phyloP scores from a whole-genome alignment of 345 rosid species.

The Sonneratia alba region DNA sequence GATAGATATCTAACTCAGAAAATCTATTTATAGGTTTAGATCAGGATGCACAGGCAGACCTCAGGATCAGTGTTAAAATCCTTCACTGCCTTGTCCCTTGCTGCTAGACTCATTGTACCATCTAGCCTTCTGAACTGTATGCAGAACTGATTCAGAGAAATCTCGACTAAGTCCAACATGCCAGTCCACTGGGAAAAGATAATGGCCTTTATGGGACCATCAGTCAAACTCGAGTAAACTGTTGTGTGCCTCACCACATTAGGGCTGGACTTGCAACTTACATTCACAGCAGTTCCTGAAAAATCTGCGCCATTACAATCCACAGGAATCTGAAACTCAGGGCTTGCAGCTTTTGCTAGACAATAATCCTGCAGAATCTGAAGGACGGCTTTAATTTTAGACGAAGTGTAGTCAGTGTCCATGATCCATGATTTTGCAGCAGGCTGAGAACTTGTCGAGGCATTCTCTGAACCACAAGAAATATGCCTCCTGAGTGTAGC shows the following conservation, averaged over 20 bases:
- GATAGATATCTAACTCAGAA: constrained; percentile 2
- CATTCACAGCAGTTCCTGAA: constrained; percentile 12
- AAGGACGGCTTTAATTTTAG: constrained; percentile 67
- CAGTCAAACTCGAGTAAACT: constrained; percentile 20
- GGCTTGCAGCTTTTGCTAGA: constrained; percentile 22
- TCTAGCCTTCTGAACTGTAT: constrained; percentile 80
- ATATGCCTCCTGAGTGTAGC: constrained; percentile 49
- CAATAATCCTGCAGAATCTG: constrained; percentile 50
- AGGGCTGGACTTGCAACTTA: constrained; percentile 13
- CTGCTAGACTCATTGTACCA: constrained; percentile 66
- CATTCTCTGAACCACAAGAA: constrained; percentile 30
- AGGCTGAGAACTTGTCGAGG: constrained; percentile 25
- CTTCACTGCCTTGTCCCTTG: constrained; percentile 80
- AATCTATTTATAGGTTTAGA: not conserved
- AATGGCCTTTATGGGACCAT: constrained; percentile 60
- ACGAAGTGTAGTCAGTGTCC: constrained; percentile 51
- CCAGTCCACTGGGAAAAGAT: constrained; percentile 93
- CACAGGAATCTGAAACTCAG: constrained; percentile 19
- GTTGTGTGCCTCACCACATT: constrained; percentile 31
- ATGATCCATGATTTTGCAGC: constrained; percentile 31
- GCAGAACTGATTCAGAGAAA: constrained; percentile 32
- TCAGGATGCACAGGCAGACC: constrained; percentile 27
- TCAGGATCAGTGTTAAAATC: constrained; percentile 69
- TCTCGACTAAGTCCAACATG: constrained; percentile 78
- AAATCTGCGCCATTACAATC: constrained; percentile 23